Percentiles rank a stretch among this genome's conserved stretches.
phyloP scores from a whole-genome alignment of 306 rosid species.

The Ormosia emarginata region DNA sequence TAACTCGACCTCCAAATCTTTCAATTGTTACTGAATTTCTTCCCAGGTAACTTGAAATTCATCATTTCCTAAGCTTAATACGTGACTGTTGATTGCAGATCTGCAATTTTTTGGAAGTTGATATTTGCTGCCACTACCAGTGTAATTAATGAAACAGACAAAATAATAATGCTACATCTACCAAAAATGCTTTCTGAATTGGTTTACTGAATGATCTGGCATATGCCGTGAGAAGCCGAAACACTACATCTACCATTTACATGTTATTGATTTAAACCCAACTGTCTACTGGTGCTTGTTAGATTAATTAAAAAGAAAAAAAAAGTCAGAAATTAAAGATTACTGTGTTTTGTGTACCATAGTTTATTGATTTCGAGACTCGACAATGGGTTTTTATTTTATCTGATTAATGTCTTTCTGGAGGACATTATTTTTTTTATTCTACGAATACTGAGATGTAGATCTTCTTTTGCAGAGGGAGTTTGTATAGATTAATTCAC shows the following conservation, averaged over 20 bases:
- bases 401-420: not conserved
- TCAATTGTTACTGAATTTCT: constrained; percentile 97
- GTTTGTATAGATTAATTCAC: constrained; percentile 93
- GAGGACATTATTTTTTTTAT: constrained; percentile 16
- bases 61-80: constrained; percentile 17
- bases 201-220: not conserved
- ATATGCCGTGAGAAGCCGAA: too few relatives aligned
- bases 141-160: not conserved
- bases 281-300: not conserved
- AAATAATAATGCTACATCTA: constrained; percentile 8
- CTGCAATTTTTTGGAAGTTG: constrained; percentile 10
- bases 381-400: not conserved
- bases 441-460: constrained; percentile 35
- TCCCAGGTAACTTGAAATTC: constrained; percentile 70
- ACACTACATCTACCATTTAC: not conserved
- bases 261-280: not conserved
- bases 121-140: constrained; percentile 1
- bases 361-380: not conserved
- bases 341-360: not conserved
- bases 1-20: constrained; percentile 91
- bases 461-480: constrained; percentile 73
- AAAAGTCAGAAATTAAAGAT: not conserved
- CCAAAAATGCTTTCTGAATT: not conserved
- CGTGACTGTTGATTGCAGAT: constrained; percentile 4
- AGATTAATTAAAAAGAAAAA: not conserved